Conservation (phyloP, 176 grass and related monocot species). For the Eremochloa ophiuroides region DNA sequence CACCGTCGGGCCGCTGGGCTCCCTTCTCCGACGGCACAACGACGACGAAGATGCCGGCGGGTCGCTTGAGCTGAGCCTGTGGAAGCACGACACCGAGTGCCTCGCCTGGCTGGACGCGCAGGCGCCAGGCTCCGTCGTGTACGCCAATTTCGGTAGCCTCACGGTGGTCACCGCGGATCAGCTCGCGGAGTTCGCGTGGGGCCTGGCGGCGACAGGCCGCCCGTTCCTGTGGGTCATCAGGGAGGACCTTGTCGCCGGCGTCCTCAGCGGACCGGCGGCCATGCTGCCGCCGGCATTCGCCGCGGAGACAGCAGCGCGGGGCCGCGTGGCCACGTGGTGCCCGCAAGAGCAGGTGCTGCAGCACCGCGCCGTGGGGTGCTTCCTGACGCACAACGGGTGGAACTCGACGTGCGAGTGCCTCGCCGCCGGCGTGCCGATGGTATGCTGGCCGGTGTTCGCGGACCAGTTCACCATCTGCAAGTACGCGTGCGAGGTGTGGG, state of each 20-base stretch:
- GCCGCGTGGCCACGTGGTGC: conserved; percentile 40
- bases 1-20: not conserved
- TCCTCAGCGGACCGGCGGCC: not conserved
- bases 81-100: conserved; percentile 1
- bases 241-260: not conserved
- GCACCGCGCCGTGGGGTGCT: conserved; percentile 40
- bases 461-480: not conserved
- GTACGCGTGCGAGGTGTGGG: conserved; percentile 14
- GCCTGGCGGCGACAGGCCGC: not conserved
- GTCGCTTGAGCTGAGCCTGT: not conserved
- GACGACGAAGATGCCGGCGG: not conserved
- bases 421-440: conserved; percentile 9
- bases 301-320: conserved; percentile 25
- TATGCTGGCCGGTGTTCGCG: conserved; percentile 4
- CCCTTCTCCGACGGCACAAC: not conserved
- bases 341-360: conserved; percentile 44
- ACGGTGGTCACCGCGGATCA: not conserved
- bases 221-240: not conserved
- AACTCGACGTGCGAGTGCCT: conserved; percentile 35
- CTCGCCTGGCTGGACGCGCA: not conserved
- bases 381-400: conserved; percentile 54
- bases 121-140: not conserved
- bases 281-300: conserved; percentile 32
- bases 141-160: not conserved
- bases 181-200: conserved; percentile 1